Evolutionary conservation across 2,329 filamentous ascomycete species (phyloP).

Genomic region (Colletotrichum gigasporum): DNA sequence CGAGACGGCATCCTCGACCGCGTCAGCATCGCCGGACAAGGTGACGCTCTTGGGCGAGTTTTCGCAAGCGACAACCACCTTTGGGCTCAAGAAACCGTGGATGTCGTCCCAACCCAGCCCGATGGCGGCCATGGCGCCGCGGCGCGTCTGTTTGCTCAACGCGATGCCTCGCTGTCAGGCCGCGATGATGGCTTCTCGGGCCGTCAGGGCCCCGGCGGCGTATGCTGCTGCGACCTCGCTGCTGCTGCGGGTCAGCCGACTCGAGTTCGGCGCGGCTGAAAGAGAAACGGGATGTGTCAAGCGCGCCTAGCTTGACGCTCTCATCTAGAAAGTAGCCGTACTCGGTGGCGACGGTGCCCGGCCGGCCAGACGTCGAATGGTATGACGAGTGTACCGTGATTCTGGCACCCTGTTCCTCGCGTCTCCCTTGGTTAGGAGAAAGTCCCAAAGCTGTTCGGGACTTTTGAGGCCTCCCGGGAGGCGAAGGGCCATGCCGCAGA

Average conservation of each 20-base stretch:
- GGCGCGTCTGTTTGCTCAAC: conserved; percentile 32
- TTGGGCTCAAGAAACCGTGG: conserved; percentile 35
- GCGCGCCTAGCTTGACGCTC: conserved; percentile 50
- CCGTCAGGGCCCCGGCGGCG: conserved; percentile 45
- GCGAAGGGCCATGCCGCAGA: conserved; percentile 55
- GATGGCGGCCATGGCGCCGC: conserved; percentile 48
- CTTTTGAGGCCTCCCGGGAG: conserved; percentile 45
- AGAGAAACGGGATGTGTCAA: conserved; percentile 48
- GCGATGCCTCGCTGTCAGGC: conserved; percentile 49
- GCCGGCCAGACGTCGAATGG: conserved; percentile 22
- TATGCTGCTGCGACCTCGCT: conserved; percentile 58
- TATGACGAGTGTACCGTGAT: conserved; percentile 28
- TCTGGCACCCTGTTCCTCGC: conserved; percentile 25
- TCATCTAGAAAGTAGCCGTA: conserved; percentile 33
- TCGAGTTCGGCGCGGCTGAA: conserved; percentile 41
- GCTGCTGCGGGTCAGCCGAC: conserved; percentile 50
- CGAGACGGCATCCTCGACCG: conserved; percentile 36
- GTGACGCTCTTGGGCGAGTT: conserved; percentile 42
- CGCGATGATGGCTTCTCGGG: conserved; percentile 45
- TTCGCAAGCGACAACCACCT: conserved; percentile 39
- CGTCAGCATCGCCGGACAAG: conserved; percentile 34
- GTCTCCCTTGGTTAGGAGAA: conserved; percentile 33
- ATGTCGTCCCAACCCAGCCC: conserved; percentile 44
- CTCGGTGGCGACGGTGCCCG: conserved; percentile 23
- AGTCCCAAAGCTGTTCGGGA: conserved; percentile 46